Conservation (phyloP, 768 basidiomycete genomes). For the Tricholoma sp. region DNA sequence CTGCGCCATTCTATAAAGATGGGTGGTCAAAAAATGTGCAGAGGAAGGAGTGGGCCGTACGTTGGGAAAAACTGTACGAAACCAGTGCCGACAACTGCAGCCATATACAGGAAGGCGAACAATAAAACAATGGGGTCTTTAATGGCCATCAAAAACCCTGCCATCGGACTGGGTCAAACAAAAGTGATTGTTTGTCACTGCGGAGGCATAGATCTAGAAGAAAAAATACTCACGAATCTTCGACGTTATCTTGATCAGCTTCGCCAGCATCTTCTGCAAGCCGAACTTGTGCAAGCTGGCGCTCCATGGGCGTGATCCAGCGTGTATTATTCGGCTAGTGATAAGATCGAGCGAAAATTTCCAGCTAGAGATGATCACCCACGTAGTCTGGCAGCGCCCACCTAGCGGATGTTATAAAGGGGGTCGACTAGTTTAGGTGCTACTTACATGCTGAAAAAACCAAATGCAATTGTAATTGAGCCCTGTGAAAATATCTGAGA, state of each 20-base stretch:
- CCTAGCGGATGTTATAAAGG: conserved; percentile 23
- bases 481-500: conserved; percentile 34
- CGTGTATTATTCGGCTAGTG: conserved; percentile 54
- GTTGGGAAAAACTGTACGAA: conserved; percentile 60
- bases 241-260: conserved; percentile 53
- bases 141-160: conserved; percentile 51
- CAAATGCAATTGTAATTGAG: conserved; percentile 55
- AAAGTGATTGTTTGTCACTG: neutral
- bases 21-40: neutral
- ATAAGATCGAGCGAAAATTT: neutral
- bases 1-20: conserved; percentile 38
- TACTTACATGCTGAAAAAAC: conserved; percentile 47
- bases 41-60: conserved; percentile 15
- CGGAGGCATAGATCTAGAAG: neutral
- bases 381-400: conserved; percentile 59
- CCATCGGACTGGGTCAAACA: conserved; percentile 31
- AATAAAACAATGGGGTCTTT: conserved; percentile 50
- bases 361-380: conserved; percentile 13
- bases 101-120: conserved; percentile 47
- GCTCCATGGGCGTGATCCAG: conserved; percentile 48
- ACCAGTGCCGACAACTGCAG: conserved; percentile 50
- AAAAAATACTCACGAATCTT: conserved; percentile 48
- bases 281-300: conserved; percentile 57
- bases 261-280: conserved; percentile 67
- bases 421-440: neutral